Evolutionary conservation across 352 stramenopile genomes (phyloP), one percentile per base, ranked within the genome.

Genomic region (Phytophthora syringae): DNA sequence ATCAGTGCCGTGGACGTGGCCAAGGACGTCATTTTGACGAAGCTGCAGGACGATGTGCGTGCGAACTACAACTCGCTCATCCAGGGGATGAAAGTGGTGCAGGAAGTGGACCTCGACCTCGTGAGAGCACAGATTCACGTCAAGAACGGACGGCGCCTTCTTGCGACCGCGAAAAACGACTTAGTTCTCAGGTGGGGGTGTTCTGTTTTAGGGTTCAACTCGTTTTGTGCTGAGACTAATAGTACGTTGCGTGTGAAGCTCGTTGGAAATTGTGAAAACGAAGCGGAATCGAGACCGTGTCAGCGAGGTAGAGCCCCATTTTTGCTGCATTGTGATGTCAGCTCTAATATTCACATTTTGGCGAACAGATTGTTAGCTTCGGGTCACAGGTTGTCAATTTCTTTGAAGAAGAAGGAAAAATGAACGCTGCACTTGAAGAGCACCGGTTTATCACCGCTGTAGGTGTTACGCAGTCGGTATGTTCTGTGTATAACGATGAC

Each of bases 31-130:
- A 85, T 96, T 55, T 52, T 90, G 30, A 59, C 77, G 0, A 86
- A 88, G 20, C 60, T 96, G n/a, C 85, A 89, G n/a, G 84, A 94
- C 34, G 84, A 95, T 15, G 86, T 96, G 44, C 88, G 85, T 3
- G 74, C 74, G 7, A 95, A 96, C 44, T 83, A 94, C 57, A 81
- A 77, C 42, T 72, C 85, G 28, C 81, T 96, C 22, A 93, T 95
- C 54, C 75, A 94, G 63, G 88, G 88, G 16, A 93, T 96, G 84
- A 94, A 90, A 37, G 83, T 92, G 24, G 88, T 96, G 42, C 85
- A 96, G 42, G 87, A 96, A 30, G 88, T 96, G 21, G 88, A 96
- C 64, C 62, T 96, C 18, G 86, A 96, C 58, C 72, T 96, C 27
- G 77, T 93, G 45, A 79, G 84, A 36, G 87, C 88, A 20, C 84